Conservation (phyloP, 768 basidiomycete genomes). For the Boletus eberwhitei region DNA sequence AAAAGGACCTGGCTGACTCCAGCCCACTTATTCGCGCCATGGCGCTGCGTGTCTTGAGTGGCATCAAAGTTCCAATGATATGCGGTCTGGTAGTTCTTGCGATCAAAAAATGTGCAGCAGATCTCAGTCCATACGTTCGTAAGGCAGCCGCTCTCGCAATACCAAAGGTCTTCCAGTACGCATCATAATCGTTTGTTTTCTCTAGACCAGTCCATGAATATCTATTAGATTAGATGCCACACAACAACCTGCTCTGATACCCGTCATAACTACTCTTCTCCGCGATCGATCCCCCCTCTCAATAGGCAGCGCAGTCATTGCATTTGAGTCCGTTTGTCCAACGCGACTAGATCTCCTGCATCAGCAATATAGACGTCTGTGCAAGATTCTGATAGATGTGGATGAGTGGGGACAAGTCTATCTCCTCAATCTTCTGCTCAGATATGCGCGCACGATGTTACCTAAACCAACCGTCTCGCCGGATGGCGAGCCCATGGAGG, state of each 20-base stretch:
- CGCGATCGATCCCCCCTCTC: constrained; percentile 82
- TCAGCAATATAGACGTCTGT: constrained; percentile 81
- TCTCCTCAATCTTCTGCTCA: constrained; percentile 68
- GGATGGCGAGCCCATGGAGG: constrained; percentile 33
- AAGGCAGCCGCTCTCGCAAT: constrained; percentile 91
- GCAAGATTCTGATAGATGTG: constrained; percentile 78
- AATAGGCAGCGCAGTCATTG: constrained; percentile 79
- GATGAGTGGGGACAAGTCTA: constrained; percentile 97
- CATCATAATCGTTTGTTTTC: constrained; percentile 16
- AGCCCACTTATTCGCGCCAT: constrained; percentile 95
- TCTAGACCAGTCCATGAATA: neutral
- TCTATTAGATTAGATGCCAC: constrained; percentile 62
- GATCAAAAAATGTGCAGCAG: constrained; percentile 88
- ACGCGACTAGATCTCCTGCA: constrained; percentile 86
- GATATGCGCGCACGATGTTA: constrained; percentile 86
- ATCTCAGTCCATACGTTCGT: constrained; percentile 91
- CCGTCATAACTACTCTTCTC: constrained; percentile 60
- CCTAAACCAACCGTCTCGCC: constrained; percentile 48
- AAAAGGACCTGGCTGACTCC: constrained; percentile 89
- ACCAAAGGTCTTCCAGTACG: constrained; percentile 77
- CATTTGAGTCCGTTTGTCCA: constrained; percentile 86
- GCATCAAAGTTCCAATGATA: constrained; percentile 89
- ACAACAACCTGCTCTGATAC: constrained; percentile 69
- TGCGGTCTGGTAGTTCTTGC: constrained; percentile 80
- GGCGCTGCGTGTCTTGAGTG: constrained; percentile 90